A percentile compares a stretch with the other conserved stretches of the same genome.
Conservation (phyloP, 306 rosid genomes). For the Coriaria nepalensis region DNA sequence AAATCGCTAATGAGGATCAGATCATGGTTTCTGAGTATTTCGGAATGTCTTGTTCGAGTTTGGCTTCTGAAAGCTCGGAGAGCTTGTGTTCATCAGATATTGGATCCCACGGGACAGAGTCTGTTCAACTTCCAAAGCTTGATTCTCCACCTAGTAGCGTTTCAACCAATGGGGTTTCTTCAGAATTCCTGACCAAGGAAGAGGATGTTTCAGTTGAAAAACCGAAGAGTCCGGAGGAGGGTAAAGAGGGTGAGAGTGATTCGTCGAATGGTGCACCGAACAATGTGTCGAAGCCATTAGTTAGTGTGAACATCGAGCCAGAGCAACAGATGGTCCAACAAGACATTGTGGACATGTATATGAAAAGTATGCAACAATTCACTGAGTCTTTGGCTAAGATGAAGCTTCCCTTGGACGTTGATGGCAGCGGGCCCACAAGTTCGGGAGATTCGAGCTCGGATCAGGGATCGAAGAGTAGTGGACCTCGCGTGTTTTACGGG, state of each 20-base stretch:
- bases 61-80: slow-evolving; percentile 53
- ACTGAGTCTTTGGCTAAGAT: slow-evolving; percentile 88
- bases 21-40: slow-evolving; percentile 79
- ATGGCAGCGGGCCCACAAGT: slow-evolving; percentile 42
- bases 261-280: slow-evolving; percentile 26
- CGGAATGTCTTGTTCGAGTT: slow-evolving; percentile 38
- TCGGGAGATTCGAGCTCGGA: slow-evolving; percentile 76
- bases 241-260: slow-evolving; percentile 47
- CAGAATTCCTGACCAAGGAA: slow-evolving; percentile 27
- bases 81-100: slow-evolving; percentile 37
- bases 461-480: slow-evolving; percentile 39
- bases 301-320: slow-evolving; percentile 49
- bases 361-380: slow-evolving; percentile 98
- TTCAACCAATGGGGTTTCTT: slow-evolving; percentile 42
- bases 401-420: slow-evolving; percentile 90
- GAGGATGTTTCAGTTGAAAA: slow-evolving; percentile 19
- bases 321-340: slow-evolving; percentile 77
- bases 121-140: slow-evolving; percentile 31
- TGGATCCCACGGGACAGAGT: slow-evolving; percentile 32
- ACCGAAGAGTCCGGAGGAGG: slow-evolving; percentile 26
- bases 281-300: slow-evolving; percentile 34
- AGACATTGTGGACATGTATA: slow-evolving; percentile 89
- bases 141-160: slow-evolving; percentile 59
- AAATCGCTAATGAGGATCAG: slow-evolving; percentile 67
- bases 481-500: slow-evolving; percentile 80